A percentile compares a stretch with the other conserved stretches of the same genome.
Evolutionary conservation across 2,329 filamentous ascomycete genomes (phyloP).

Genomic region (Didymella pomorum): DNA sequence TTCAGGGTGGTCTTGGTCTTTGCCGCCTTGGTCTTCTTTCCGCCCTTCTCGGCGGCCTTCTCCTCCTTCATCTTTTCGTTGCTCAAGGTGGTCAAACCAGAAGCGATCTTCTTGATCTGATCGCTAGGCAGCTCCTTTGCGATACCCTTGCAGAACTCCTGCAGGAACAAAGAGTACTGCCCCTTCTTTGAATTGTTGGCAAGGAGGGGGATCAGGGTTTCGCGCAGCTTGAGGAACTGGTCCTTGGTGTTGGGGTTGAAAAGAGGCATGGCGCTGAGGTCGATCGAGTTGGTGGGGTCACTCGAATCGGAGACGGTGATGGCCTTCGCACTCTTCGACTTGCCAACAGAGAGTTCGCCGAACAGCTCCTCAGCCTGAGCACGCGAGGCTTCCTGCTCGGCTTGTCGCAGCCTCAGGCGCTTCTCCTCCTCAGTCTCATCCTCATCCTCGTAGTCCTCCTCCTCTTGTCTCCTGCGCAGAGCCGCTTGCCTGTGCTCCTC

Average conservation of each 20-base stretch:
- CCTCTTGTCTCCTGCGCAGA: constrained; percentile 65
- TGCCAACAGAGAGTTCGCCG: constrained; percentile 74
- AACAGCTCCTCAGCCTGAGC: constrained; percentile 92
- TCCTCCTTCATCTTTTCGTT: constrained; percentile 99
- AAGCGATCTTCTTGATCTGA: constrained; percentile 96
- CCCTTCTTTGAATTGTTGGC: constrained; percentile 80
- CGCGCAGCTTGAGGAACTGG: constrained; percentile 82
- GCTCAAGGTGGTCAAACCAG: constrained; percentile 82
- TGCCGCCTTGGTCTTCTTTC: constrained; percentile 95
- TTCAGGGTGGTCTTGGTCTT: constrained; percentile 92
- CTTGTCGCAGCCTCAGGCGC: constrained; percentile 76
- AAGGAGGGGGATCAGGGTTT: constrained; percentile 81
- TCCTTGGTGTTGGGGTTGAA: constrained; percentile 90
- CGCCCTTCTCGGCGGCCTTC: constrained; percentile 90
- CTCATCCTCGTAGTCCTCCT: constrained; percentile 65
- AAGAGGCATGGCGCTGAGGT: constrained; percentile 79
- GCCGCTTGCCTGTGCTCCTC: constrained; percentile 73
- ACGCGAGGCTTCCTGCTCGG: constrained; percentile 88
- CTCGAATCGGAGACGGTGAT: constrained; percentile 73
- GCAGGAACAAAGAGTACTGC: constrained; percentile 87
- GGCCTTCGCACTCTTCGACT: constrained; percentile 72
- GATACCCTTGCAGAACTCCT: constrained; percentile 88
- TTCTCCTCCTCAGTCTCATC: constrained; percentile 77
- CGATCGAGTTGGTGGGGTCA: constrained; percentile 80
- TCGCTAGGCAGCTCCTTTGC: constrained; percentile 87